A percentile compares a stretch with the other conserved stretches of the same genome.
These are phyloP conservation scores for Neurospora sublineolata DNA, from an alignment of 495 filamentous ascomycete genomes.

Conservation along the genomic window DNA sequence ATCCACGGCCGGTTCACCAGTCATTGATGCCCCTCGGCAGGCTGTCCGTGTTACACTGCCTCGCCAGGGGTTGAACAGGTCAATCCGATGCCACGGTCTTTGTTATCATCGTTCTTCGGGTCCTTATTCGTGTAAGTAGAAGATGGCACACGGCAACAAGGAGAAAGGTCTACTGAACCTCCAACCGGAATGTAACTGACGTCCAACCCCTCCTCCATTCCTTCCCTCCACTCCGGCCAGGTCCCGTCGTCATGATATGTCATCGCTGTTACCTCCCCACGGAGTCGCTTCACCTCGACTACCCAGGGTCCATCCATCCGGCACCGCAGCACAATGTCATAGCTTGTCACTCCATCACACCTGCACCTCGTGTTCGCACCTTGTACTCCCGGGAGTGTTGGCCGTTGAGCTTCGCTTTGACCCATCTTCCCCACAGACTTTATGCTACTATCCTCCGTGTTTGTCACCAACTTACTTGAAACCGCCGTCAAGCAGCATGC, in stretches of 20 bases:
- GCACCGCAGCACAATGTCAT: not conserved
- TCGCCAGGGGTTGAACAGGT: not conserved
- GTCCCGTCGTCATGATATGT: not conserved
- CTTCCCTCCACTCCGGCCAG: not conserved
- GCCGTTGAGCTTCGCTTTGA: not conserved
- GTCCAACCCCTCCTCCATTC: not conserved
- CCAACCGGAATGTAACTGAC: not conserved
- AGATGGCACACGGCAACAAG: not conserved
- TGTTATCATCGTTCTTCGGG: not conserved
- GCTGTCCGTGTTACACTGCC: not conserved
- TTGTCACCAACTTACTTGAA: not conserved
- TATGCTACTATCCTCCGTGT: not conserved
- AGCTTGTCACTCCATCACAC: not conserved
- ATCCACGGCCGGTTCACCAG: not conserved
- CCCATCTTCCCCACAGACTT: not conserved
- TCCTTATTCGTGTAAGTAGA: not conserved
- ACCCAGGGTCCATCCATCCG: not conserved
- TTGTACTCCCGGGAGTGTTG: not conserved
- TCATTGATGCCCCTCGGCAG: not conserved
- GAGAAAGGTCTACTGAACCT: not conserved
- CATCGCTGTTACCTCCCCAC: not conserved
- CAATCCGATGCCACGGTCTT: not conserved
- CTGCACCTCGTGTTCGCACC: not conserved
- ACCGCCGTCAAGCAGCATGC: not conserved
- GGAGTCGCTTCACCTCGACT: not conserved